phyloP scores from a whole-genome alignment of 2,329 filamentous ascomycete species.

The Alternaria angustiovoidea region DNA sequence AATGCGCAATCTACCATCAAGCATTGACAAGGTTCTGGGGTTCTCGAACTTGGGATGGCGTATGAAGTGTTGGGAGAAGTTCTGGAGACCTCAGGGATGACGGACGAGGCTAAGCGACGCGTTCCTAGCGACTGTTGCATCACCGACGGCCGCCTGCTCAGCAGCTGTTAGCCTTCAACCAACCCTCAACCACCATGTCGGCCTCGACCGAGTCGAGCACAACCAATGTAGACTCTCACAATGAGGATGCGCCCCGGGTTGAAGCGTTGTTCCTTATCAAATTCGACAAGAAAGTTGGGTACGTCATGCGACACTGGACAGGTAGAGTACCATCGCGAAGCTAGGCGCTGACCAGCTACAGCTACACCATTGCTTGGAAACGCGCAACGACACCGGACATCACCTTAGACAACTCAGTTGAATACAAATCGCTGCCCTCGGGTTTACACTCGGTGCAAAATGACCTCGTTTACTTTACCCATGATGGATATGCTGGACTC shows the following conservation, averaged over 20 bases:
- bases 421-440: constrained; percentile 95
- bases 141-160: constrained; percentile 2
- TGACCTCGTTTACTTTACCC: constrained; percentile 92
- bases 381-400: constrained; percentile 71
- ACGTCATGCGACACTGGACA: constrained; percentile 43
- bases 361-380: constrained; percentile 89
- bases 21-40: neutral
- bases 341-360: constrained; percentile 41
- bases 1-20: neutral
- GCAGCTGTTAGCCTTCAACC: constrained; percentile 5
- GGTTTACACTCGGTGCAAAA: constrained; percentile 87
- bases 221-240: constrained; percentile 34
- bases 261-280: constrained; percentile 87
- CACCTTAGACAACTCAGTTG: constrained; percentile 83
- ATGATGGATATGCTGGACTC: constrained; percentile 82
- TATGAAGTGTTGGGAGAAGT: neutral
- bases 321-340: constrained; percentile 2
- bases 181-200: constrained; percentile 17
- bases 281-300: constrained; percentile 92
- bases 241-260: constrained; percentile 35
- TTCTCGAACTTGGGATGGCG: neutral
- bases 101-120: constrained; percentile 9
- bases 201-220: constrained; percentile 37
- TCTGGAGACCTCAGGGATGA: neutral
- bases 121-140: constrained; percentile 12